Conservation (phyloP, 2,329 filamentous ascomycete genomes). For the Cladorrhinum sp. region DNA sequence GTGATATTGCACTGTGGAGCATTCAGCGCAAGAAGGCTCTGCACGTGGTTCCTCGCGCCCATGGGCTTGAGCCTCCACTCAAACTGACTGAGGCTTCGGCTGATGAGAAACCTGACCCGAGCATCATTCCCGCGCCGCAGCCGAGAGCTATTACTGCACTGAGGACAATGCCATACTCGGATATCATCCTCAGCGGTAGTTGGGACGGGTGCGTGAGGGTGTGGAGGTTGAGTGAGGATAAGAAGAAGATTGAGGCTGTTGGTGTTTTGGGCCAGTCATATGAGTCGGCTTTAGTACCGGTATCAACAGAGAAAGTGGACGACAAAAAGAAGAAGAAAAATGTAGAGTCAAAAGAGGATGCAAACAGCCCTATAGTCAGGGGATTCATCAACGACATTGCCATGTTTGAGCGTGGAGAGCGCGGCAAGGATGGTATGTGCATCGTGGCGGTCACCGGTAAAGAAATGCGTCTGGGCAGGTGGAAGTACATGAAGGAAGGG, state of each 20-base stretch:
- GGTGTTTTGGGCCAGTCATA: conserved; percentile 45
- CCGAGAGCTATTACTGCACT: conserved; percentile 91
- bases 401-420: conserved; percentile 78
- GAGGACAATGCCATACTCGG: conserved; percentile 80
- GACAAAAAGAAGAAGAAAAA: conserved; percentile 1
- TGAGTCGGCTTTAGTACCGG: conserved; percentile 18
- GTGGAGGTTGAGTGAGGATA: conserved; percentile 83
- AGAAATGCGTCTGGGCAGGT: conserved; percentile 80
- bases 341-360: conserved; percentile 17
- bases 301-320: conserved; percentile 25
- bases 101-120: conserved; percentile 60
- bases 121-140: conserved; percentile 60
- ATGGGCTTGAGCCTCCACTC: conserved; percentile 76
- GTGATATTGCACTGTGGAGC: conserved; percentile 81
- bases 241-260: conserved; percentile 69
- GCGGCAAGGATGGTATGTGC: conserved; percentile 73
- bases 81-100: conserved; percentile 68
- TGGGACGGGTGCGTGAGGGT: conserved; percentile 88
- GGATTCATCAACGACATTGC: conserved; percentile 88
- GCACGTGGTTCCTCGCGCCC: conserved; percentile 73
- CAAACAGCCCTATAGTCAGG: conserved; percentile 43
- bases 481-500: conserved; percentile 63
- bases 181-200: conserved; percentile 85
- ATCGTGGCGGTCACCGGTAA: conserved; percentile 84
- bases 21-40: conserved; percentile 93